A percentile compares a stretch with the other conserved stretches of the same genome.
Evolutionary conservation across 2,329 filamentous ascomycete genomes (phyloP).

Genomic region (Penicillium sp.): DNA sequence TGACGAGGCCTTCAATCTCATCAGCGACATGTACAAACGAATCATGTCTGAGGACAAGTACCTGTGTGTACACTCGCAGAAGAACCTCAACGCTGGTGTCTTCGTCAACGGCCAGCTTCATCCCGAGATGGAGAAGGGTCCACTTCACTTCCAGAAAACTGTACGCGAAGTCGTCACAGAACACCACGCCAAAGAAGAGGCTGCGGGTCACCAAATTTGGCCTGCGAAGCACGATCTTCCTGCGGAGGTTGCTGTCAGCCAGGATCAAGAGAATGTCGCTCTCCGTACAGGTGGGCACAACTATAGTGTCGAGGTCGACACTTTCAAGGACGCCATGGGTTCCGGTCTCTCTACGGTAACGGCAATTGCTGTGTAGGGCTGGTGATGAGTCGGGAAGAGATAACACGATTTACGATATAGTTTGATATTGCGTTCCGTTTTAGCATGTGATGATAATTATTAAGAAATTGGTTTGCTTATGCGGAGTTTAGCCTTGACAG

Average conservation of each 20-base stretch:
- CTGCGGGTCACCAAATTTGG: conserved; percentile 52
- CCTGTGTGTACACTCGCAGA: conserved; percentile 60
- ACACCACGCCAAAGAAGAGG: conserved; percentile 50
- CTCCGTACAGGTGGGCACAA: not conserved
- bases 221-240: conserved; percentile 38
- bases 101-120: conserved; percentile 65
- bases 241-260: not conserved
- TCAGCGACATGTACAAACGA: conserved; percentile 63
- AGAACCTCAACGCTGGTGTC: conserved; percentile 61
- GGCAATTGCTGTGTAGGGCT: not conserved
- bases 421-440: not conserved
- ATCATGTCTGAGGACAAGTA: conserved; percentile 67
- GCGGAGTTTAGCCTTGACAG: not conserved
- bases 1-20: conserved; percentile 59
- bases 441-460: not conserved
- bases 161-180: conserved; percentile 52
- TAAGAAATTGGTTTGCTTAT: not conserved
- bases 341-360: not conserved
- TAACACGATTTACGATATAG: not conserved
- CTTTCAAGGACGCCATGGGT: conserved; percentile 1
- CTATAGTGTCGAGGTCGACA: not conserved
- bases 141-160: conserved; percentile 57
- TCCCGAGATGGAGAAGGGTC: conserved; percentile 59
- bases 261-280: not conserved
- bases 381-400: not conserved